Percentiles rank a stretch among this genome's conserved stretches.
Conservation (phyloP, 371 early-diverging fungal genomes). For the Mucor velutinosus region DNA sequence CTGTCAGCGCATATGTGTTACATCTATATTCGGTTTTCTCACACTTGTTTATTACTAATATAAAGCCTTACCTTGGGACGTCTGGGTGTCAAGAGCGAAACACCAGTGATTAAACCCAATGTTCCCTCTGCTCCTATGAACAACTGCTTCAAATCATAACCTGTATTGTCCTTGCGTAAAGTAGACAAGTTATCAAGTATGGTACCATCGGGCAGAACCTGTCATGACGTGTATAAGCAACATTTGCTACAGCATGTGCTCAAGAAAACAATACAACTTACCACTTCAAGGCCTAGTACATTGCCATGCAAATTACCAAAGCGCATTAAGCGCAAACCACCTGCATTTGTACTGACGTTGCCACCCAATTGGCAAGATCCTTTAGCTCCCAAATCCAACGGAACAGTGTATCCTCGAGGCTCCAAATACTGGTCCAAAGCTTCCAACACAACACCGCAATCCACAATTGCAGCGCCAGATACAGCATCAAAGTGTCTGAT, state of each 20-base stretch:
- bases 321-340: constrained; percentile 88
- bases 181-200: constrained; percentile 81
- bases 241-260: no score
- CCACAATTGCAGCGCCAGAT: constrained; percentile 81
- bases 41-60: background rate
- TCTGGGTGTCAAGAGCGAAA: constrained; percentile 50
- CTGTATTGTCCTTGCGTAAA: constrained; percentile 87
- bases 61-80: constrained; percentile 20
- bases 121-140: constrained; percentile 98
- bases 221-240: background rate
- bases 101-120: constrained; percentile 89
- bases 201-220: constrained; percentile 85
- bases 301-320: constrained; percentile 93
- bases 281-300: constrained; percentile 86
- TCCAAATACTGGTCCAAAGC: constrained; percentile 76
- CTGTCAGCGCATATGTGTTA: constrained; percentile 13
- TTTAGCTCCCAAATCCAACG: constrained; percentile 94
- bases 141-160: constrained; percentile 93
- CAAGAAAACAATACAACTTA: background rate
- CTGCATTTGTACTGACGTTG: constrained; percentile 96
- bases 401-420: constrained; percentile 76
- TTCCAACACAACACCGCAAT: constrained; percentile 91
- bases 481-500: constrained; percentile 80
- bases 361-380: constrained; percentile 88
- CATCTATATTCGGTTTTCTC: background rate